phyloP scores from a whole-genome alignment of 768 basidiomycete species.

The Pisolithus tinctorius region DNA sequence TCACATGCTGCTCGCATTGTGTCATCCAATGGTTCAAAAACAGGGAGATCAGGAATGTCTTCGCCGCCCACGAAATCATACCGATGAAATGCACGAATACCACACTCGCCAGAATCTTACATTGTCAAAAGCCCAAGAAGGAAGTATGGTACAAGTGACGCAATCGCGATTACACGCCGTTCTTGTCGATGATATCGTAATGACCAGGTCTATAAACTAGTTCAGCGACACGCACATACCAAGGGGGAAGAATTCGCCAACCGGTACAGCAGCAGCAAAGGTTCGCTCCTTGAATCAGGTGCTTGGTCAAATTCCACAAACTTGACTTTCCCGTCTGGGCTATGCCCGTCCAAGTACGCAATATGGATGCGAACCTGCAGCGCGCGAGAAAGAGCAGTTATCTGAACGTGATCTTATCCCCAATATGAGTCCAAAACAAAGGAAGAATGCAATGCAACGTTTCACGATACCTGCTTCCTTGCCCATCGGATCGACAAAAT shows the following conservation, averaged over 20 bases:
- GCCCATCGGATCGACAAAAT: constrained; percentile 69
- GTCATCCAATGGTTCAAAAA: too few relatives aligned
- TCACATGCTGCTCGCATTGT: too few relatives aligned
- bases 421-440: not conserved
- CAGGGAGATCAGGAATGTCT: too few relatives aligned
- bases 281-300: constrained; percentile 28
- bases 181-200: constrained; percentile 57
- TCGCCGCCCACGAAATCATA: too few relatives aligned
- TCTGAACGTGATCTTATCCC: constrained; percentile 68
- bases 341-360: constrained; percentile 74
- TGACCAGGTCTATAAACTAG: constrained; percentile 66
- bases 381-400: constrained; percentile 67
- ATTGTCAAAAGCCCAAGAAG: not conserved
- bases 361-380: constrained; percentile 62
- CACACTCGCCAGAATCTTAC: too few relatives aligned
- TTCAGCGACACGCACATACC: not conserved
- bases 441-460: not conserved
- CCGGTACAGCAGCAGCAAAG: constrained; percentile 72
- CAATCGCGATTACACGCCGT: not conserved
- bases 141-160: not conserved
- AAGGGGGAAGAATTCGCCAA: constrained; percentile 25
- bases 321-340: constrained; percentile 44
- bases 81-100: too few relatives aligned
- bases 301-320: constrained; percentile 61
- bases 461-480: constrained; percentile 60